Evolutionary conservation across 2,329 filamentous ascomycete genomes (phyloP).

Genomic region (Phyllosticta paracitricarpa): DNA sequence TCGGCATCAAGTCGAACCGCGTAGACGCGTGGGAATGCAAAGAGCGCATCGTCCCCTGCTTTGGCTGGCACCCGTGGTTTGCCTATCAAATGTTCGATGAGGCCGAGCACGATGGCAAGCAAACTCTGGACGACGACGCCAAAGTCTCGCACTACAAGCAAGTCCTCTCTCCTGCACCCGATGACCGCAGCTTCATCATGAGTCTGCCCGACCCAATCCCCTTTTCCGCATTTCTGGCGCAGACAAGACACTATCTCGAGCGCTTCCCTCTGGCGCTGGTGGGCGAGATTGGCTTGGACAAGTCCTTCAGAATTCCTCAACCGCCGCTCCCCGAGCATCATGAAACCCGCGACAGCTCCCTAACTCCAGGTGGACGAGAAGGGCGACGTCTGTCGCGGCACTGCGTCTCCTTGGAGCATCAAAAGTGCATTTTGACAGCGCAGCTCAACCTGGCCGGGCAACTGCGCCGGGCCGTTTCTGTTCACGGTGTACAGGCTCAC

Average conservation of each 20-base stretch:
- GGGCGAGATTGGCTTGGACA: constrained; percentile 71
- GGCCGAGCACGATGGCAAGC: constrained; percentile 20
- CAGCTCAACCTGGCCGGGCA: constrained; percentile 65
- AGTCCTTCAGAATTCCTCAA: constrained; percentile 62
- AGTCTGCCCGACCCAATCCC: constrained; percentile 51
- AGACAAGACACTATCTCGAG: constrained; percentile 47
- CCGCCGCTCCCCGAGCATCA: constrained; percentile 38
- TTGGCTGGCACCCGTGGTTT: constrained; percentile 86
- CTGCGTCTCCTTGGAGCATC: constrained; percentile 58
- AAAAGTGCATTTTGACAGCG: constrained; percentile 53
- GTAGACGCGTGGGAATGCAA: constrained; percentile 20
- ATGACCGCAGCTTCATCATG: constrained; percentile 39
- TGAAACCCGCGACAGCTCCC: constrained; percentile 33
- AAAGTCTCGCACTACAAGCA: constrained; percentile 53
- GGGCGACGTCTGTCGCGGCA: constrained; percentile 58
- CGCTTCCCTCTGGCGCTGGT: constrained; percentile 55
- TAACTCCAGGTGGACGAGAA: constrained; percentile 63
- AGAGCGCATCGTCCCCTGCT: constrained; percentile 55
- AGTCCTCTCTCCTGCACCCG: constrained; percentile 50
- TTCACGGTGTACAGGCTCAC: constrained; percentile 69
- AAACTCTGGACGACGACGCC: constrained; percentile 30
- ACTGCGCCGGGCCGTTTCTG: constrained; percentile 53
- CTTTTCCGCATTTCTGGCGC: constrained; percentile 47
- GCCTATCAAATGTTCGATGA: constrained; percentile 66
- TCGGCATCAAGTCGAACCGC: constrained; percentile 35